These are phyloP conservation scores for Zygosaccharomyces bisporus DNA, from an alignment of 805 yeast species.

Conservation along the genomic window DNA sequence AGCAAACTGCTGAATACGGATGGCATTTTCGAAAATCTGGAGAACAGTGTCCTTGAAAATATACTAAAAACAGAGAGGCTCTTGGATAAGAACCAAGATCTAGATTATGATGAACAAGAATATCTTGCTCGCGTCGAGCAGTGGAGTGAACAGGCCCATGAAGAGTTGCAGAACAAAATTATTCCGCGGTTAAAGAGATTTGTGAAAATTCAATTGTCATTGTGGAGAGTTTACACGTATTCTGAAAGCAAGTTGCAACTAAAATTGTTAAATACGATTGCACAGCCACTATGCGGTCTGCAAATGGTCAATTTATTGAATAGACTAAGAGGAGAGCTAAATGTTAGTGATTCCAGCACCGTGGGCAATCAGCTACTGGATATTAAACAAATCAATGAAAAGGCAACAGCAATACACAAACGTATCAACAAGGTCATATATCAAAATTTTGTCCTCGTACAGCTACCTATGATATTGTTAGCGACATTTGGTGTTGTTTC, in stretches of 20 bases:
- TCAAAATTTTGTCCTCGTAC: constrained; percentile 31
- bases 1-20: constrained; percentile 18
- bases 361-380: constrained; percentile 19
- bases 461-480: constrained; percentile 31
- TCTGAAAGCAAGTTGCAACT: constrained; percentile 32
- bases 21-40: constrained; percentile 14
- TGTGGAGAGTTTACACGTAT: constrained; percentile 35
- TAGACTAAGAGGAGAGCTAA: constrained; percentile 35
- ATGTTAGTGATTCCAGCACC: constrained; percentile 12
- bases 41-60: constrained; percentile 14
- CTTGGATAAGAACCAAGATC: constrained; percentile 18
- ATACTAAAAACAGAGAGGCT: constrained; percentile 18
- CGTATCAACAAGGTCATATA: constrained; percentile 27
- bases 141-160: constrained; percentile 34
- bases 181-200: constrained; percentile 28
- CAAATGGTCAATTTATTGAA: constrained; percentile 29
- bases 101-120: constrained; percentile 14
- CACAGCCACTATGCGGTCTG: constrained; percentile 21
- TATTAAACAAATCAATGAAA: constrained; percentile 17
- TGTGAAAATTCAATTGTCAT: constrained; percentile 27
- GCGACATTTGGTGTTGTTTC: constrained; percentile 30
- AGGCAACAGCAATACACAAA: constrained; percentile 24
- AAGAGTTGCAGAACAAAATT: constrained; percentile 30
- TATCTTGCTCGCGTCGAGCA: constrained; percentile 23
- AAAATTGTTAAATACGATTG: constrained; percentile 28